phyloP scores from a whole-genome alignment of 148 eudicot genomes.

The Camellia lanceoleosa region DNA sequence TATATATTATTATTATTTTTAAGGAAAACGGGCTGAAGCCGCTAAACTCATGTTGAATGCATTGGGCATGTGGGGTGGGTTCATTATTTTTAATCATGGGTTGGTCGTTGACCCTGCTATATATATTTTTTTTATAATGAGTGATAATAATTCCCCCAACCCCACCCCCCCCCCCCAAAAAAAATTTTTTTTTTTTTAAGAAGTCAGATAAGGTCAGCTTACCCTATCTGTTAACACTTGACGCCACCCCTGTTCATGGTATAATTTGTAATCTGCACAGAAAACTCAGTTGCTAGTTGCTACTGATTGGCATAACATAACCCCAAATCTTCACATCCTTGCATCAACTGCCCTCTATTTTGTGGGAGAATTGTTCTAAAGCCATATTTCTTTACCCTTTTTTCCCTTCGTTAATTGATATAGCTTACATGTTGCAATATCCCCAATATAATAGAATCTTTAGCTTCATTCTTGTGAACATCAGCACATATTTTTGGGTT shows the following conservation, averaged over 20 bases:
- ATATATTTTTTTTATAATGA: too few species aligned
- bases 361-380: neutral
- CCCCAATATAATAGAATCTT: neutral
- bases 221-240: too few species aligned
- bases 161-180: too few species aligned
- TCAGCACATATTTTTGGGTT: neutral
- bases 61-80: too few species aligned
- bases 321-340: neutral
- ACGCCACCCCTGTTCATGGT: neutral
- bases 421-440: neutral
- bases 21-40: too few species aligned
- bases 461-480: conserved; percentile 6
- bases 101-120: too few species aligned
- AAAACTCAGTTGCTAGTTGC: neutral
- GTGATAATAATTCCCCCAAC: too few species aligned
- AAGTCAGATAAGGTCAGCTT: too few species aligned
- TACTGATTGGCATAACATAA: neutral
- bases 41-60: too few species aligned
- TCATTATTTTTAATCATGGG: too few species aligned
- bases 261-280: neutral
- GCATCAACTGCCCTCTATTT: neutral
- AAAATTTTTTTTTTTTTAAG: too few species aligned
- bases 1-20: too few species aligned
- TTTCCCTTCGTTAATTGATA: neutral
- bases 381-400: neutral